Evolutionary conservation across 805 yeast species (phyloP).

Genomic region (Cyberlindnera veronae): DNA sequence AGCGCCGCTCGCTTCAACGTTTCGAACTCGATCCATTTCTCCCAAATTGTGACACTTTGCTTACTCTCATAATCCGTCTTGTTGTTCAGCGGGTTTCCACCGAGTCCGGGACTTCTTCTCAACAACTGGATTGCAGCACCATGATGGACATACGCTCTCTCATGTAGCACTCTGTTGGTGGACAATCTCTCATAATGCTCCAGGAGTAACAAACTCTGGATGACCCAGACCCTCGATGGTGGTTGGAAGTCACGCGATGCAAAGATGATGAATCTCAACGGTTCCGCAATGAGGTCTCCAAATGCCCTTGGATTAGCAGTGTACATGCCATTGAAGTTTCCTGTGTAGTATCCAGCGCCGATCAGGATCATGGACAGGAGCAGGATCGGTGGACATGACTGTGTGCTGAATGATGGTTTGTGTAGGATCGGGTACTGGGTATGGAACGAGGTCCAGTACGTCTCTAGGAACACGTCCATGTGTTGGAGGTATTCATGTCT

Average conservation of each 20-base stretch:
- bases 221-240: constrained; percentile 72
- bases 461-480: constrained; percentile 25
- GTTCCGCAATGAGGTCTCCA: constrained; percentile 36
- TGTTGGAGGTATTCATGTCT: constrained; percentile 22
- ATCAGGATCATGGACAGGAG: constrained; percentile 48
- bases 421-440: constrained; percentile 48
- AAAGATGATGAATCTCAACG: constrained; percentile 68
- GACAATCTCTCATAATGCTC: constrained; percentile 79
- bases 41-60: constrained; percentile 40
- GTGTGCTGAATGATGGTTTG: constrained; percentile 51
- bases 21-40: constrained; percentile 78
- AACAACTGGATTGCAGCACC: constrained; percentile 80
- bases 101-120: constrained; percentile 70
- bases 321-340: constrained; percentile 17
- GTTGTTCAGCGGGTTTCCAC: constrained; percentile 55
- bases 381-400: constrained; percentile 47
- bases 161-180: constrained; percentile 66
- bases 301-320: constrained; percentile 23
- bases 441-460: constrained; percentile 29
- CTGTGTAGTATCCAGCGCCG: constrained; percentile 26
- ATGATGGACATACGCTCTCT: constrained; percentile 80
- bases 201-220: constrained; percentile 69
- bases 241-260: constrained; percentile 69
- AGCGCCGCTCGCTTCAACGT: constrained; percentile 73
- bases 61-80: constrained; percentile 27